A percentile compares a stretch with the other conserved stretches of the same genome.
phyloP scores from a whole-genome alignment of 208 protist species.

The Leptomonas seymouri region DNA sequence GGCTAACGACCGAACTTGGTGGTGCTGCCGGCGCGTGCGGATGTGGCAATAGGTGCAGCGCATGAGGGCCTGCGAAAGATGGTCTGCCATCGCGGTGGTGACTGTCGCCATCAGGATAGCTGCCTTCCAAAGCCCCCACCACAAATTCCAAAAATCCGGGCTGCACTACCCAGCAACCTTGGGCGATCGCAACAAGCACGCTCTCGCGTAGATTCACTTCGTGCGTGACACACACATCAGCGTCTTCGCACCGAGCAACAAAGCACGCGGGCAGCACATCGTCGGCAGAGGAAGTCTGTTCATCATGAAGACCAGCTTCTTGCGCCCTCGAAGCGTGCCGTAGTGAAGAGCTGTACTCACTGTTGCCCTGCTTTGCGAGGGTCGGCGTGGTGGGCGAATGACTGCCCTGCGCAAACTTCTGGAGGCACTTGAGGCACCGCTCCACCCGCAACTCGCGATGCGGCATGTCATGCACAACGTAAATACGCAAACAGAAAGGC shows the following conservation, averaged over 20 bases:
- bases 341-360: background rate
- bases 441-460: slow-evolving; percentile 26
- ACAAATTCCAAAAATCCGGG: slow-evolving; percentile 46
- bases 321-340: background rate
- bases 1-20: too few species aligned
- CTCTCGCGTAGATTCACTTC: slow-evolving; percentile 65
- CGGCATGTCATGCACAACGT: slow-evolving; percentile 50
- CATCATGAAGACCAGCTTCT: background rate
- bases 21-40: background rate
- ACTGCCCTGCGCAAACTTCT: background rate
- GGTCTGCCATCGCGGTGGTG: background rate
- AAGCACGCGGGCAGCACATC: slow-evolving; percentile 20
- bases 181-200: slow-evolving; percentile 66
- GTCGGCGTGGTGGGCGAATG: slow-evolving; percentile 9
- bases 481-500: slow-evolving; percentile 21
- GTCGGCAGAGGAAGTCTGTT: background rate
- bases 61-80: background rate
- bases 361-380: background rate
- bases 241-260: slow-evolving; percentile 40
- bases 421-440: slow-evolving; percentile 20
- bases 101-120: background rate
- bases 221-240: slow-evolving; percentile 71
- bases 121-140: slow-evolving; percentile 17
- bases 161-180: slow-evolving; percentile 60
- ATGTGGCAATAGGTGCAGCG: background rate